A percentile compares a stretch with the other conserved stretches of the same genome.
phyloP scores from a whole-genome alignment of 2,329 filamentous ascomycete species.

The Aspergillus aculeatus region DNA sequence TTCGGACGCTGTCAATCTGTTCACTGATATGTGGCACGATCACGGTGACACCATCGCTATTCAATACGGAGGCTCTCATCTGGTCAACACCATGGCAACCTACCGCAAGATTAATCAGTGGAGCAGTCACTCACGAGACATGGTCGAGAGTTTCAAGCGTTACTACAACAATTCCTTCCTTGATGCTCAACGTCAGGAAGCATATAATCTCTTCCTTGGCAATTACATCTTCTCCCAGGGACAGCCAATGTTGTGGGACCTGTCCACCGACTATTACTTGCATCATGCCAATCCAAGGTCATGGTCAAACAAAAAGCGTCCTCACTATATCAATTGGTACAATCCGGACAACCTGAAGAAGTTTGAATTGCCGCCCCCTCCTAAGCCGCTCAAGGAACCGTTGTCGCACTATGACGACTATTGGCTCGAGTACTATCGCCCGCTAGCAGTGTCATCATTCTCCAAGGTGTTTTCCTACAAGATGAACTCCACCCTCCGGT shows the following conservation, averaged over 20 bases:
- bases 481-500: slow-evolving; percentile 84
- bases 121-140: slow-evolving; percentile 95
- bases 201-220: slow-evolving; percentile 94
- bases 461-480: slow-evolving; percentile 89
- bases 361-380: slow-evolving; percentile 55
- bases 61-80: slow-evolving; percentile 93
- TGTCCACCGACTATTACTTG: slow-evolving; percentile 91
- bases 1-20: slow-evolving; percentile 91
- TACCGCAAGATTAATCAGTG: slow-evolving; percentile 99
- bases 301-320: slow-evolving; percentile 62
- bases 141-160: slow-evolving; percentile 98
- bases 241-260: slow-evolving; percentile 95
- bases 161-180: slow-evolving; percentile 99
- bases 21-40: slow-evolving; percentile 97
- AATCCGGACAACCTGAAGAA: slow-evolving; percentile 69
- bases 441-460: slow-evolving; percentile 81
- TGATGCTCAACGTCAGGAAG: slow-evolving; percentile 95
- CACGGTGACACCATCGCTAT: slow-evolving; percentile 97
- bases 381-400: slow-evolving; percentile 30
- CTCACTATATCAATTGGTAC: slow-evolving; percentile 88
- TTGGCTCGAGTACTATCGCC: slow-evolving; percentile 96
- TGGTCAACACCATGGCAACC: slow-evolving; percentile 99
- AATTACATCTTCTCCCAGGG: slow-evolving; percentile 88
- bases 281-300: slow-evolving; percentile 81
- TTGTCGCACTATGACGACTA: slow-evolving; percentile 77